These are phyloP conservation scores for Irpex sp. DNA, from an alignment of 1,284 basidiomycete genomes.

Conservation along the genomic window DNA sequence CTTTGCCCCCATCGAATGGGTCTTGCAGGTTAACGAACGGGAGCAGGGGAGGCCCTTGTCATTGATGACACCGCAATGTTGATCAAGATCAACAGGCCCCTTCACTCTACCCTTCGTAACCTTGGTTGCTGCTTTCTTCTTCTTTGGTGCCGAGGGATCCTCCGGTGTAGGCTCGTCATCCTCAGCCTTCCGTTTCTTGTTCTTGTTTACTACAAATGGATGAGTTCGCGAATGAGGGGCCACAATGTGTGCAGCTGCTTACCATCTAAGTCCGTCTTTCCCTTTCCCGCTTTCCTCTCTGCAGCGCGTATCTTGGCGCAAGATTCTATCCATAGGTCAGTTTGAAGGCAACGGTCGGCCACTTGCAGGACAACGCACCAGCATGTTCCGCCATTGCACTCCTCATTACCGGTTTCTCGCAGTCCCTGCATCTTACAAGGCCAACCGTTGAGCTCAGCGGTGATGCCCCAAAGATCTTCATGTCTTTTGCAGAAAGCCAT, in stretches of 20 bases:
- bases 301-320: slow-evolving; percentile 57
- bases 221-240: not conserved
- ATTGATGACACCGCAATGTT: slow-evolving; percentile 96
- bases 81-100: slow-evolving; percentile 86
- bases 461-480: slow-evolving; percentile 79
- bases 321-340: slow-evolving; percentile 37
- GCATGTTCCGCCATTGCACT: slow-evolving; percentile 73
- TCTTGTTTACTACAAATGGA: slow-evolving; percentile 24
- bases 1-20: slow-evolving; percentile 96
- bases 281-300: slow-evolving; percentile 48
- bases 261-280: slow-evolving; percentile 34
- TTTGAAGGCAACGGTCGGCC: not conserved
- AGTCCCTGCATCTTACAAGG: slow-evolving; percentile 72
- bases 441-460: slow-evolving; percentile 66
- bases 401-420: slow-evolving; percentile 69
- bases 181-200: slow-evolving; percentile 72
- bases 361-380: slow-evolving; percentile 39
- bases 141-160: slow-evolving; percentile 54
- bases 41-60: slow-evolving; percentile 92
- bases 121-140: slow-evolving; percentile 72
- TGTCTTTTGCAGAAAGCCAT: slow-evolving; percentile 79
- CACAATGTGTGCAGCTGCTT: slow-evolving; percentile 1
- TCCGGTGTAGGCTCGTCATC: slow-evolving; percentile 51
- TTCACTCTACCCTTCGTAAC: slow-evolving; percentile 72
- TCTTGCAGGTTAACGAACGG: slow-evolving; percentile 97